phyloP scores from a whole-genome alignment of 352 stramenopile species.

The Pythium oligandrum region DNA sequence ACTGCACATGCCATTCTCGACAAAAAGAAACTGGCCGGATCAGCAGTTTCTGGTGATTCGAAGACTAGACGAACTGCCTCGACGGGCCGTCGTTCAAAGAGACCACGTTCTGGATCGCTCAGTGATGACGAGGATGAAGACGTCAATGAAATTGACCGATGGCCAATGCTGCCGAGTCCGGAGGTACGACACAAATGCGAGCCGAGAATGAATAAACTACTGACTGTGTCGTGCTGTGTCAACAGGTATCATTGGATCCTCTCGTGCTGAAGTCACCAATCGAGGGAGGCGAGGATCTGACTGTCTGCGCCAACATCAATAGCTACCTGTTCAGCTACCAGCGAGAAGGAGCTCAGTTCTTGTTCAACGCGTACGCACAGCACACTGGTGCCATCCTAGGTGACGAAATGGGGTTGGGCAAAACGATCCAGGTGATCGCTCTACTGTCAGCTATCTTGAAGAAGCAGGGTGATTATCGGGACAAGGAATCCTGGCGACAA shows the following conservation, averaged over 20 bases:
- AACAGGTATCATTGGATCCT: slow-evolving; percentile 17
- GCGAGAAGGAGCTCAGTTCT: slow-evolving; percentile 56
- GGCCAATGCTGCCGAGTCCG: slow-evolving; percentile 45
- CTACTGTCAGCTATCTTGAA: slow-evolving; percentile 89
- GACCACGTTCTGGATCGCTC: slow-evolving; percentile 4
- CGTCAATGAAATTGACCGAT: slow-evolving; percentile 23
- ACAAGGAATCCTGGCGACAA: slow-evolving; percentile 91
- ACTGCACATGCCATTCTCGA: no score
- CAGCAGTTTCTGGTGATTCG: no score
- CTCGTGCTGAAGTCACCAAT: slow-evolving; percentile 27
- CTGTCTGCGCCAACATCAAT: slow-evolving; percentile 66
- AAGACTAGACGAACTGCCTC: not conserved
- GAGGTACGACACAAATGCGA: slow-evolving; percentile 20
- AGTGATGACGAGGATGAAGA: slow-evolving; percentile 22
- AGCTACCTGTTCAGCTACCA: slow-evolving; percentile 75
- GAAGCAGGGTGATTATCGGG: slow-evolving; percentile 91
- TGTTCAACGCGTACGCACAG: slow-evolving; percentile 48
- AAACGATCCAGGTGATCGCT: slow-evolving; percentile 92
- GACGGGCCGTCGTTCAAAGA: slow-evolving; percentile 4
- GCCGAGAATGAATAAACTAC: no score
- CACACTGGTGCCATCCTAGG: slow-evolving; percentile 90
- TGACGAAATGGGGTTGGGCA: slow-evolving; percentile 97
- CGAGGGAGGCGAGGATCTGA: not conserved
- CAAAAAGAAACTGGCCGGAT: no score
- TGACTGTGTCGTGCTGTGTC: no score